phyloP scores from a whole-genome alignment of 2,329 filamentous ascomycete genomes.

The Hypoxylon sp. region DNA sequence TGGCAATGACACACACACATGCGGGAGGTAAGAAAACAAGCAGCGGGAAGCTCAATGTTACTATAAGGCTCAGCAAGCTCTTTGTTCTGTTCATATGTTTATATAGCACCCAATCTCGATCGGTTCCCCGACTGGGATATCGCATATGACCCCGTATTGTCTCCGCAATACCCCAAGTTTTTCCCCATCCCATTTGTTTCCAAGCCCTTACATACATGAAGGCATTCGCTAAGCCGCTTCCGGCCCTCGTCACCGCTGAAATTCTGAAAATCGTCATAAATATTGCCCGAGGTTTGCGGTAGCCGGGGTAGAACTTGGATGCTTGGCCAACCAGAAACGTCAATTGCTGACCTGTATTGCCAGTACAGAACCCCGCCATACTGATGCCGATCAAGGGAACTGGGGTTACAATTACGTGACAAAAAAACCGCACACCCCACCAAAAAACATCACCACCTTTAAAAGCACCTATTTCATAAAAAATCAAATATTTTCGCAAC shows the following conservation, averaged over 20 bases:
- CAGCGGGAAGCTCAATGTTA: conserved; percentile 8
- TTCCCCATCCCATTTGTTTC: conserved; percentile 15
- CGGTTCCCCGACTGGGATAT: conserved; percentile 10
- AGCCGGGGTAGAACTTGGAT: neutral
- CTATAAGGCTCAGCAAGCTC: conserved; percentile 7
- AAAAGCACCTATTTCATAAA: too few species aligned
- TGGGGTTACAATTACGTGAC: too few species aligned
- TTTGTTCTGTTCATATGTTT: conserved; percentile 15
- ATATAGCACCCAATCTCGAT: conserved; percentile 2
- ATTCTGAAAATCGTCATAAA: conserved; percentile 18
- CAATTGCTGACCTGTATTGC: neutral
- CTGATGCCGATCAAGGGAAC: too few species aligned
- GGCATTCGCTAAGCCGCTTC: conserved; percentile 29
- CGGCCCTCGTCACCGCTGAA: conserved; percentile 10
- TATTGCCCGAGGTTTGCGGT: conserved; percentile 9
- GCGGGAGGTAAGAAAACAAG: neutral
- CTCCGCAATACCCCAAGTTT: conserved; percentile 32
- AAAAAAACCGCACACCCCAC: too few species aligned
- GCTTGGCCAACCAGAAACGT: neutral
- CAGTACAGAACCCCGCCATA: neutral
- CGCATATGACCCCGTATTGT: conserved; percentile 23
- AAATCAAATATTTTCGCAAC: too few species aligned
- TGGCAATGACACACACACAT: neutral
- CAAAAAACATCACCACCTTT: too few species aligned
- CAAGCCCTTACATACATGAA: neutral